Evolutionary conservation across 2,329 filamentous ascomycete genomes (phyloP).

Genomic region (Diatrype stigma): DNA sequence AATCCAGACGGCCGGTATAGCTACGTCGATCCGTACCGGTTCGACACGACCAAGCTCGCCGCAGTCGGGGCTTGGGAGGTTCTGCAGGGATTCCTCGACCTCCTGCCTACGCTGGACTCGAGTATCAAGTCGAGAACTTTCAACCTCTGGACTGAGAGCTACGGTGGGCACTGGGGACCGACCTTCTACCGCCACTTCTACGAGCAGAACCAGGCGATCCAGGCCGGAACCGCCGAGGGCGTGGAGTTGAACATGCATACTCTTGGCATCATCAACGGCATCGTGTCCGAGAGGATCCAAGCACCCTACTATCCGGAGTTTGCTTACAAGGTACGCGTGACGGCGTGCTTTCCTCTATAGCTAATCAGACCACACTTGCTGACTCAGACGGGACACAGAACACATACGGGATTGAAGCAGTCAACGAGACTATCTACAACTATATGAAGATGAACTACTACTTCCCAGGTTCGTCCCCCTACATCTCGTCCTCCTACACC

Average conservation of each 20-base stretch:
- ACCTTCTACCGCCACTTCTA: constrained; percentile 54
- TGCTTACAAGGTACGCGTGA: constrained; percentile 20
- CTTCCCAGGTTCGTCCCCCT: constrained; percentile 18
- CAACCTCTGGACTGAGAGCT: constrained; percentile 57
- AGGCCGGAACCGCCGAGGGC: constrained; percentile 42
- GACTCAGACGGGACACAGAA: neutral
- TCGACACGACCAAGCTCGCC: constrained; percentile 23
- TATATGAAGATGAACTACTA: constrained; percentile 49
- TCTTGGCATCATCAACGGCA: constrained; percentile 52
- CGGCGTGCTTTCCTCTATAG: neutral
- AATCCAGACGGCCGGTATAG: constrained; percentile 26
- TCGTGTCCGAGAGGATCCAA: constrained; percentile 51
- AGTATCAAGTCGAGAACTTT: constrained; percentile 48
- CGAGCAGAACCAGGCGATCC: constrained; percentile 51
- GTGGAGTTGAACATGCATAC: constrained; percentile 50
- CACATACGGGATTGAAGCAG: constrained; percentile 19
- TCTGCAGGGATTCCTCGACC: constrained; percentile 23
- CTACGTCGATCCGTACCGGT: constrained; percentile 21
- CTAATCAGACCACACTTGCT: neutral
- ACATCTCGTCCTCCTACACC: neutral
- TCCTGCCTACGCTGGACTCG: constrained; percentile 33
- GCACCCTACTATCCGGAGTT: constrained; percentile 33
- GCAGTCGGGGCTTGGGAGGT: constrained; percentile 26
- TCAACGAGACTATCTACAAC: constrained; percentile 56
- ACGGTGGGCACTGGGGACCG: constrained; percentile 34